Percentiles rank a stretch among this genome's conserved stretches.
phyloP scores from a whole-genome alignment of 768 basidiomycete genomes.

The Gloeopeniophorella convolvens region DNA sequence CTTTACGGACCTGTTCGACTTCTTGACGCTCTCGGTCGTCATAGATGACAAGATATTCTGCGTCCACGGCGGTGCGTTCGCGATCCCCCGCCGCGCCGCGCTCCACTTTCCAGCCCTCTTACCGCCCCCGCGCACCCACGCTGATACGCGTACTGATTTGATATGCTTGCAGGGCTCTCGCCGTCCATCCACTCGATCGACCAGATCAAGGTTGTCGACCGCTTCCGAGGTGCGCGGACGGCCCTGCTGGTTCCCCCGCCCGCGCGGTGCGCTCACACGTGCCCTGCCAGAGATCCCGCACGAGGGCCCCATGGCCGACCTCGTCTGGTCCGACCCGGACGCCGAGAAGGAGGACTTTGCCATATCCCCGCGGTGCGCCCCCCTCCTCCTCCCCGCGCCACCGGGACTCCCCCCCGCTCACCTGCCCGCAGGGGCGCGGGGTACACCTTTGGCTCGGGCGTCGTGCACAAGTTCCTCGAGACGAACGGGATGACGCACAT shows the following conservation, averaged over 20 bases:
- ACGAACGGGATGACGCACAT: constrained; percentile 97
- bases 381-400: constrained; percentile 11
- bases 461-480: constrained; percentile 95
- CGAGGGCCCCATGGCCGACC: constrained; percentile 98
- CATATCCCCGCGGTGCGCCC: constrained; percentile 84
- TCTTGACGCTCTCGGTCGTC: constrained; percentile 92
- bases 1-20: constrained; percentile 99
- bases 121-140: constrained; percentile 3
- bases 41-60: constrained; percentile 99
- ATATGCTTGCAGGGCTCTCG: constrained; percentile 60
- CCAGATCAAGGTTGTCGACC: constrained; percentile 98
- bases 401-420: constrained; percentile 13
- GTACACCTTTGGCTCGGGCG: constrained; percentile 97
- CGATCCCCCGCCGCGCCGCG: not conserved
- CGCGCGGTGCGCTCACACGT: constrained; percentile 1
- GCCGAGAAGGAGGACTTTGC: constrained; percentile 99
- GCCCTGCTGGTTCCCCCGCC: not conserved
- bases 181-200: constrained; percentile 99
- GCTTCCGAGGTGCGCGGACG: constrained; percentile 75
- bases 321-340: constrained; percentile 99
- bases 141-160: not conserved
- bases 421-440: constrained; percentile 76
- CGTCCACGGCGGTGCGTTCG: constrained; percentile 83
- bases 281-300: constrained; percentile 83
- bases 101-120: constrained; percentile 9